Base-by-base conservation (phyloP, 2,329 filamentous ascomycete species). In the Botryotinia narcissicola region DNA sequence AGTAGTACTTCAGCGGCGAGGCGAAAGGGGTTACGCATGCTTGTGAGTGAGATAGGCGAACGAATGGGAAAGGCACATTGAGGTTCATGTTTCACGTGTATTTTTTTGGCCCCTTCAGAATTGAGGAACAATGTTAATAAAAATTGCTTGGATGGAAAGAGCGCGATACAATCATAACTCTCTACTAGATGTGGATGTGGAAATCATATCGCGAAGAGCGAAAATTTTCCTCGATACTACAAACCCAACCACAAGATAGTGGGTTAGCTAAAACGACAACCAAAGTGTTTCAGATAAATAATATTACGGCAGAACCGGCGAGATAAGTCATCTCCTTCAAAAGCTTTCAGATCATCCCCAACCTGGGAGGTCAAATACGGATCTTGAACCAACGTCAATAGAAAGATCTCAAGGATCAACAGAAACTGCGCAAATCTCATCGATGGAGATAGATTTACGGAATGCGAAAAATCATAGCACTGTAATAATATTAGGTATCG, bases 1-100 rank as follows among this genome's bases (percentile, higher is more conserved):
- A 78, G 87, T 62, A 83, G 82, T 64, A 84, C 84, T 40, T 79
- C 80, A n/a, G 82, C 85, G 48, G 82, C 85, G 78, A 85, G 89
- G 72, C 80, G 87, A 72, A 84, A 85, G 75, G 88, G 89, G 4
- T 79, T 91, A 75, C 80, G 78, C 72, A 77, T 73, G 64, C 66
- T 73, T 70, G 72, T 70, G 37, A 48, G 66, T 14, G 72, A 73
- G 32, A 73, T 73, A 29, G 44, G 54, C 12, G 72, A 73, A 63
- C 40, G 59, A 54, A 60, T 73, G 66, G 72, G 54, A 29, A 68
- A 68, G n/a, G 35, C 37, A 18, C 35, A 68, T 44, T 68, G 48
- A 68, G 16, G 32, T 6, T 20, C 16, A 9, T 32, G 18, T 25
- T 57, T 3, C n/a, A 42, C 20, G 18, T 25, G 25, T 0, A 57